Percentiles rank a stretch among this genome's conserved stretches.
phyloP scores from a whole-genome alignment of 2,329 filamentous ascomycete species.

The Stagonosporopsis cucurbitacearum region DNA sequence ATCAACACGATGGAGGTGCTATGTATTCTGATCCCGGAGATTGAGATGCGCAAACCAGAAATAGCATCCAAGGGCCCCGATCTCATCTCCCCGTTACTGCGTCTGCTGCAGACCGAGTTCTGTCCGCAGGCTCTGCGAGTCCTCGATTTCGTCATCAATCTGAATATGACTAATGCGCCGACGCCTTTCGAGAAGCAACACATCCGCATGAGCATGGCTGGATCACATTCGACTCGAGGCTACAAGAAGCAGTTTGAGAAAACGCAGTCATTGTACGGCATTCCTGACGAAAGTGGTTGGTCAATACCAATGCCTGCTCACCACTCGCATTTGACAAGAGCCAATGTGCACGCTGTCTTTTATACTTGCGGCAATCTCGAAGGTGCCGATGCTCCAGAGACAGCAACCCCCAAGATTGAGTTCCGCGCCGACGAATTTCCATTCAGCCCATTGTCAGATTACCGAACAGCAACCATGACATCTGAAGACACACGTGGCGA shows the following conservation, averaged over 20 bases:
- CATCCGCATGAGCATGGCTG: constrained; percentile 97
- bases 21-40: constrained; percentile 81
- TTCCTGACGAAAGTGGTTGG: constrained; percentile 95
- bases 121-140: constrained; percentile 92
- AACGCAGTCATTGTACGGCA: constrained; percentile 93
- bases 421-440: constrained; percentile 91
- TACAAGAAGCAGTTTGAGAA: constrained; percentile 94
- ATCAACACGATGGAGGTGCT: constrained; percentile 91
- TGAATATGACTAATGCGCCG: constrained; percentile 83
- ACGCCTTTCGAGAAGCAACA: constrained; percentile 90
- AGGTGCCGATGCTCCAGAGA: constrained; percentile 59
- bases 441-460: constrained; percentile 71
- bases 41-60: constrained; percentile 91
- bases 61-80: constrained; percentile 92
- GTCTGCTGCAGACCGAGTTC: constrained; percentile 89
- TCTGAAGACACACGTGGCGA: constrained; percentile 80
- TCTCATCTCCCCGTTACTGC: constrained; percentile 88
- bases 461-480: constrained; percentile 89
- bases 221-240: constrained; percentile 76
- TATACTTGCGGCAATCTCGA: constrained; percentile 77
- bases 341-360: constrained; percentile 95
- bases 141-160: constrained; percentile 92
- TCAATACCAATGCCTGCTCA: constrained; percentile 91
- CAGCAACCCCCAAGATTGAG: constrained; percentile 83
- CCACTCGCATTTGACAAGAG: constrained; percentile 83